Percentiles rank a stretch among this genome's conserved stretches.
Conservation (phyloP, 306 rosid species). For the Carpinus viminea region DNA sequence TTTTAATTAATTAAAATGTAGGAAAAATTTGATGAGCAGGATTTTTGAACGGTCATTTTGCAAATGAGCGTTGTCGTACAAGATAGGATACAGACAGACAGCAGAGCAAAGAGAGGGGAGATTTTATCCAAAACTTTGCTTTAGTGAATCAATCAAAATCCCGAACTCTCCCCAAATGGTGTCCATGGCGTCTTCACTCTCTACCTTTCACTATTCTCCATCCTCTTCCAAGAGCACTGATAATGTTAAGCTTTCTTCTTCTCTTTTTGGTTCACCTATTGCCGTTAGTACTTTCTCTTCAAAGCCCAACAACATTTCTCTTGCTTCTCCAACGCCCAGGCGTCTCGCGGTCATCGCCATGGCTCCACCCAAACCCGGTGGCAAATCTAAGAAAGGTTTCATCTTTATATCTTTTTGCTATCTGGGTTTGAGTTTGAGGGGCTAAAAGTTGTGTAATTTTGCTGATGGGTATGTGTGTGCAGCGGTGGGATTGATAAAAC, state of each 20-base stretch:
- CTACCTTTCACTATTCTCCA: constrained; percentile 25
- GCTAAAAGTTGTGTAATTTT: background rate
- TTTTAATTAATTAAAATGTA: too few species aligned
- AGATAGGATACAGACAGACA: too few species aligned
- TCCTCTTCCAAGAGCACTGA: constrained; percentile 6
- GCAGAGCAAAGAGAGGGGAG: background rate
- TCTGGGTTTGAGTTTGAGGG: background rate
- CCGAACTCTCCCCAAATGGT: background rate
- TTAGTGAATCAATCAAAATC: background rate
- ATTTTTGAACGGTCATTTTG: too few species aligned
- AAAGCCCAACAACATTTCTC: constrained; percentile 25
- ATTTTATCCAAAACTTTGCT: constrained; percentile 30
- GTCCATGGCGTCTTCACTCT: constrained; percentile 55
- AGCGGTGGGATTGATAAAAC: constrained; percentile 89
- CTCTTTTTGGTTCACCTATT: constrained; percentile 47
- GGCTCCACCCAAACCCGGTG: constrained; percentile 98
- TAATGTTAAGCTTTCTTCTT: constrained; percentile 37
- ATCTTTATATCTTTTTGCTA: background rate
- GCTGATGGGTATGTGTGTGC: constrained; percentile 9
- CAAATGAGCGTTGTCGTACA: too few species aligned
- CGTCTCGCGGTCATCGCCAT: constrained; percentile 68
- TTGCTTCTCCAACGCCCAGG: constrained; percentile 31
- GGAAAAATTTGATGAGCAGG: too few species aligned
- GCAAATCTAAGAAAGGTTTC: constrained; percentile 86
- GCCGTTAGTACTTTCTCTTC: constrained; percentile 42